phyloP scores from a whole-genome alignment of 140 eudicot genomes.

The Flaveria floridana region DNA sequence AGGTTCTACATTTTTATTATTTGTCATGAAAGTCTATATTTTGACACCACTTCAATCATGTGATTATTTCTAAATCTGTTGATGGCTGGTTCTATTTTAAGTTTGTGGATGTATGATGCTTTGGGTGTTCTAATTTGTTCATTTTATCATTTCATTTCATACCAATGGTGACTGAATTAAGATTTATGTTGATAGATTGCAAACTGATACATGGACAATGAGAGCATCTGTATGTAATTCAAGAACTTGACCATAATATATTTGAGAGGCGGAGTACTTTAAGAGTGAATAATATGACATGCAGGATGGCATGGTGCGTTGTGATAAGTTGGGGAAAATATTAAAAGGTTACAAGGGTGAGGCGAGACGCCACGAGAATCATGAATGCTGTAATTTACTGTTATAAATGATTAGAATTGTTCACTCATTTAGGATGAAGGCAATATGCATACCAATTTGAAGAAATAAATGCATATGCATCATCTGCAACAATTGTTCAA shows the following conservation, averaged over 20 bases:
- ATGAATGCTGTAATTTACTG: not conserved
- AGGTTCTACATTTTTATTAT: not conserved
- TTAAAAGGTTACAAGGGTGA: constrained; percentile 4
- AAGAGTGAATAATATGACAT: not conserved
- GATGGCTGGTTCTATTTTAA: not conserved
- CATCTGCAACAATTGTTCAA: not conserved
- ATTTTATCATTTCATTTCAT: not conserved
- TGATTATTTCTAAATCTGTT: not conserved
- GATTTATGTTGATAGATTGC: not conserved
- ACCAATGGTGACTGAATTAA: not conserved
- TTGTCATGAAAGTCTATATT: not conserved
- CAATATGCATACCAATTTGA: not conserved
- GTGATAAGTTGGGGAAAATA: not conserved
- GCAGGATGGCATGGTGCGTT: not conserved
- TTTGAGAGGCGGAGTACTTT: not conserved
- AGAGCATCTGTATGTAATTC: constrained; percentile 5
- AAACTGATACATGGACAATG: not conserved
- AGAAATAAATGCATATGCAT: not conserved
- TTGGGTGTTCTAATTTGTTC: not conserved
- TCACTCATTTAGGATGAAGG: not conserved
- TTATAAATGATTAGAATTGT: not conserved
- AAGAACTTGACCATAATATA: not conserved
- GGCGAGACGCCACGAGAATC: not conserved
- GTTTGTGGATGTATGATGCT: not conserved
- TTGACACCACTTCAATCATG: not conserved